Conservation (phyloP, 2,329 filamentous ascomycete species). For the Venturia pyrina region DNA sequence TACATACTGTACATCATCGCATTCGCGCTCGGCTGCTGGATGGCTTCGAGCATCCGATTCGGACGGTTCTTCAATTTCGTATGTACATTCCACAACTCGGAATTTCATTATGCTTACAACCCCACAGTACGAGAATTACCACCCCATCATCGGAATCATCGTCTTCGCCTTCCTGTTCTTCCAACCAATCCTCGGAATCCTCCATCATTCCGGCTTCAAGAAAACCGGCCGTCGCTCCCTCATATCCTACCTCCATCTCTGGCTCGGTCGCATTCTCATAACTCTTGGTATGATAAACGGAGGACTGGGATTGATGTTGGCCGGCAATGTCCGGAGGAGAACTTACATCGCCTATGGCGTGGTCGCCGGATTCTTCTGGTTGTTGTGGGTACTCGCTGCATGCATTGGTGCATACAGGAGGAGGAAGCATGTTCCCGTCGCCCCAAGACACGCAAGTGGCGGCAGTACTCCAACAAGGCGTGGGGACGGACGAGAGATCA, state of each 20-base stretch:
- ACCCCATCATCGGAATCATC: constrained; percentile 46
- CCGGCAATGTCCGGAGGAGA: constrained; percentile 23
- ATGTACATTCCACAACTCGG: not conserved
- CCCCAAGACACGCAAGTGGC: not conserved
- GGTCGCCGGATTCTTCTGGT: constrained; percentile 38
- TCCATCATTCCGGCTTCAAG: constrained; percentile 43
- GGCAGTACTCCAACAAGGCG: not conserved
- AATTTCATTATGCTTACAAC: constrained; percentile 6
- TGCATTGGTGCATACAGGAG: constrained; percentile 11
- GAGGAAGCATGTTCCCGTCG: not conserved
- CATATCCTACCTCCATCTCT: constrained; percentile 42
- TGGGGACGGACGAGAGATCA: not conserved
- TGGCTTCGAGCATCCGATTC: constrained; percentile 21
- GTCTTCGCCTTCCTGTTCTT: constrained; percentile 43
- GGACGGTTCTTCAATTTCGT: not conserved
- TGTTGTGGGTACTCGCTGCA: constrained; percentile 16
- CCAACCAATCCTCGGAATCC: constrained; percentile 40
- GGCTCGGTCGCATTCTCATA: constrained; percentile 44
- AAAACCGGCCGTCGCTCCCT: constrained; percentile 34
- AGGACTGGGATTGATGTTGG: constrained; percentile 41
- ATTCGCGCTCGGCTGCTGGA: constrained; percentile 40
- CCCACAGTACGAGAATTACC: constrained; percentile 29
- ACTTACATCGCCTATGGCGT: constrained; percentile 40
- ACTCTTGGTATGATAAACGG: constrained; percentile 46
- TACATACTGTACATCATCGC: constrained; percentile 39